Evolutionary conservation across 345 rosid genomes (phyloP).

Genomic region (Corchorus olitorius): DNA sequence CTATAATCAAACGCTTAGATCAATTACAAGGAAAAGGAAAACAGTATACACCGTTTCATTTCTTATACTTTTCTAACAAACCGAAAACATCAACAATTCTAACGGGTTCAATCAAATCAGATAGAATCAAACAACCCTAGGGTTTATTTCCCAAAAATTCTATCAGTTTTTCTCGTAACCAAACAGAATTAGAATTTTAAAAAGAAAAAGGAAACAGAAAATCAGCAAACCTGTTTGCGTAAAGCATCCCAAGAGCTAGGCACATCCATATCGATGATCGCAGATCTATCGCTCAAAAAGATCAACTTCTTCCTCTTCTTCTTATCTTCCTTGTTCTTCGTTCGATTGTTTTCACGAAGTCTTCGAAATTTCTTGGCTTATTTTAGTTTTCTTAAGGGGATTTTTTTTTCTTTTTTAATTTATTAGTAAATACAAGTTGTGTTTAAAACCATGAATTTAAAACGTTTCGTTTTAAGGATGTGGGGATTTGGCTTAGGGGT

Average conservation of each 20-base stretch:
- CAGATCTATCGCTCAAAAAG: constrained; percentile 19
- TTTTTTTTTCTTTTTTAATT: background rate
- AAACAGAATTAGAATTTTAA: background rate
- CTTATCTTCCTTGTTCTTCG: background rate
- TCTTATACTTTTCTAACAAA: background rate
- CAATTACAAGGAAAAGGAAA: background rate
- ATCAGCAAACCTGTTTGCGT: constrained; percentile 70
- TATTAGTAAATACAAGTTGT: background rate
- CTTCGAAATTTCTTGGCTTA: background rate
- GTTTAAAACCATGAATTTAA: background rate
- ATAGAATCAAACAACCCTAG: constrained; percentile 1
- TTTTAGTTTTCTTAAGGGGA: background rate
- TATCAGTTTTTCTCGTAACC: background rate
- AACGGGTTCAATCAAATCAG: background rate
- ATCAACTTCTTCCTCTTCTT: background rate
- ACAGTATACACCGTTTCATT: background rate
- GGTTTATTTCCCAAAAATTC: background rate
- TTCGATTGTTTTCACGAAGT: background rate
- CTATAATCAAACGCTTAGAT: background rate
- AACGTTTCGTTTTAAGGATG: background rate
- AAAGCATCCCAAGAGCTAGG: constrained; percentile 92
- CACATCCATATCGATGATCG: constrained; percentile 65
- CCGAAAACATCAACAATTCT: background rate
- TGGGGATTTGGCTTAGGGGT: background rate
- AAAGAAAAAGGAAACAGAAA: background rate